Conservation (phyloP, 2,329 filamentous ascomycete genomes). For the Fusarium cyanostomum region DNA sequence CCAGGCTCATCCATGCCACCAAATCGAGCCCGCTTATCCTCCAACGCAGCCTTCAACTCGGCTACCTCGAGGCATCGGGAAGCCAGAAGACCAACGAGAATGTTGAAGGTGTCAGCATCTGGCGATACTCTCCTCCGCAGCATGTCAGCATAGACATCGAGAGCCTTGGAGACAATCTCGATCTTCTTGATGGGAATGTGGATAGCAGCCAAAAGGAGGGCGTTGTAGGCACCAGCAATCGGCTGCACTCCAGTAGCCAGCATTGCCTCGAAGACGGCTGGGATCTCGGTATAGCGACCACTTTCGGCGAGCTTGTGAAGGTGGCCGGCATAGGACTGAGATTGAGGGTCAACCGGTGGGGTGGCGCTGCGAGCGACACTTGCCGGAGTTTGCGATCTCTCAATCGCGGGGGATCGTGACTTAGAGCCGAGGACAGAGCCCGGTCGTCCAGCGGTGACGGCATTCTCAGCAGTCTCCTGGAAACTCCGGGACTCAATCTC, state of each 20-base stretch:
- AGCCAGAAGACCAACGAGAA: constrained; percentile 84
- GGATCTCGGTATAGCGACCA: constrained; percentile 85
- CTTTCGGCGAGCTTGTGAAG: constrained; percentile 77
- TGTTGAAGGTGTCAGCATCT: constrained; percentile 86
- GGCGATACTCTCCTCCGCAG: constrained; percentile 83
- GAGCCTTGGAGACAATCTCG: constrained; percentile 87
- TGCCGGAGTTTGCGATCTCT: constrained; percentile 55
- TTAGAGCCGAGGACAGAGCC: constrained; percentile 54
- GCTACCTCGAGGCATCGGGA: constrained; percentile 82
- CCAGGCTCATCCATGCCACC: constrained; percentile 85
- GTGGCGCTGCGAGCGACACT: constrained; percentile 66
- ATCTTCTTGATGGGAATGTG: constrained; percentile 80
- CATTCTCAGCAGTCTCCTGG: constrained; percentile 57
- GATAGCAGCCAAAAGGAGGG: constrained; percentile 84
- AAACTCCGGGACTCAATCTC: constrained; percentile 71
- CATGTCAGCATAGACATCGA: constrained; percentile 98
- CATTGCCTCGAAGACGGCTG: constrained; percentile 89
- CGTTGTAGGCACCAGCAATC: constrained; percentile 89
- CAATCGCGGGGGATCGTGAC: constrained; percentile 52
- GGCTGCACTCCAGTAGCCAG: constrained; percentile 83
- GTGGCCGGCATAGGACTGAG: constrained; percentile 78
- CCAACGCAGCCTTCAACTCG: constrained; percentile 75
- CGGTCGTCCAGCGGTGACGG: constrained; percentile 49
- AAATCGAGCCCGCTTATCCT: constrained; percentile 84
- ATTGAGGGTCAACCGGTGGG: constrained; percentile 70